A percentile compares a stretch with the other conserved stretches of the same genome.
Evolutionary conservation across 2,329 filamentous ascomycete genomes (phyloP).

Genomic region (Ascosphaera apis): DNA sequence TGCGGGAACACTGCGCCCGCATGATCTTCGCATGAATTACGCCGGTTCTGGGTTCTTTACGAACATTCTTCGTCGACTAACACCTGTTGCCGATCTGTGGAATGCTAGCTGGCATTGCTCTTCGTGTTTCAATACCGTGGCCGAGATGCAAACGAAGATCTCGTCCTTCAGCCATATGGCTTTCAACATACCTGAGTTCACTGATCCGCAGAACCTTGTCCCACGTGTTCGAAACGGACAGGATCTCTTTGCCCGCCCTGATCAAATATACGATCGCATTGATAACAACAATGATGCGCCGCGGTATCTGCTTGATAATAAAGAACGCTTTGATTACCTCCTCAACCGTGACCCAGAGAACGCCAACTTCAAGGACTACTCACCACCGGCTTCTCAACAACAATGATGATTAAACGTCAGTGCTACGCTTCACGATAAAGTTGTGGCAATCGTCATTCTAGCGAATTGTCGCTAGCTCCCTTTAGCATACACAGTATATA

Average conservation of each 20-base stretch:
- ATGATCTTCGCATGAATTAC: constrained; percentile 22
- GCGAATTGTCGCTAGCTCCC: too few species aligned
- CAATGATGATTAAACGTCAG: too few species aligned
- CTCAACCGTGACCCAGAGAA: constrained; percentile 18
- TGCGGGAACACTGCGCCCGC: constrained; percentile 27
- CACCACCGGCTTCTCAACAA: too few species aligned
- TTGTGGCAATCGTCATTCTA: too few species aligned
- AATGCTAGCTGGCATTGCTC: constrained; percentile 40
- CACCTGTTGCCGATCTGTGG: constrained; percentile 15
- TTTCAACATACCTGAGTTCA: constrained; percentile 28
- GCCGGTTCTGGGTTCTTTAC: background rate
- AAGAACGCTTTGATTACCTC: constrained; percentile 15
- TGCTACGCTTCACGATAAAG: too few species aligned
- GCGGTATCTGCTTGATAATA: constrained; percentile 18
- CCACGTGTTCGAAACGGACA: constrained; percentile 27
- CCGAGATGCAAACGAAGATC: constrained; percentile 33
- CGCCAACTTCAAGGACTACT: constrained; percentile 16
- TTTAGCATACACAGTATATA: too few species aligned
- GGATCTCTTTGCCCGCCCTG: constrained; percentile 31
- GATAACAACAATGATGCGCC: constrained; percentile 32
- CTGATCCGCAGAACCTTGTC: constrained; percentile 26
- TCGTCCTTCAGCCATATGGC: constrained; percentile 31
- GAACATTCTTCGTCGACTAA: background rate
- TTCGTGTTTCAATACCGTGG: constrained; percentile 34
- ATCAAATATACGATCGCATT: constrained; percentile 26